Conservation (phyloP, 1,284 basidiomycete species). For the Xerocomus minutiporus region DNA sequence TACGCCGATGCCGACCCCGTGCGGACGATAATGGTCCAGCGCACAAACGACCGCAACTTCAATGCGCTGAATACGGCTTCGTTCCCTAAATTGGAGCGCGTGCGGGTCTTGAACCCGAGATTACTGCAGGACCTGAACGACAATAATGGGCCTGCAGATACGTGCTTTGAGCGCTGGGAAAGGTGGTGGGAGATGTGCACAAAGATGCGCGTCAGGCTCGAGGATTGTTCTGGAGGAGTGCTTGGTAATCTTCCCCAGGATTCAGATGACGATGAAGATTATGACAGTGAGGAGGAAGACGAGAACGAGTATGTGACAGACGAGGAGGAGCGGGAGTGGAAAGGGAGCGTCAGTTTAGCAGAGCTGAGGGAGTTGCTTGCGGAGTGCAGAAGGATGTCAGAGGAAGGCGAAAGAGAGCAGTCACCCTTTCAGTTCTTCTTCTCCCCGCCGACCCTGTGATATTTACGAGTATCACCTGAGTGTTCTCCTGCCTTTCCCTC, state of each 20-base stretch:
- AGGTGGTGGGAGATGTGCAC: constrained; percentile 58
- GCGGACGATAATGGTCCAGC: constrained; percentile 43
- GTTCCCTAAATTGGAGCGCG: constrained; percentile 56
- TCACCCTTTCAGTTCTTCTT: constrained; percentile 27
- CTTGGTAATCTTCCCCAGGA: constrained; percentile 56
- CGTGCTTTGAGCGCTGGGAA: constrained; percentile 60
- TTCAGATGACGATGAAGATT: constrained; percentile 32
- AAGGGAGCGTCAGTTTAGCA: constrained; percentile 27
- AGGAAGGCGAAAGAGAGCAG: constrained; percentile 36
- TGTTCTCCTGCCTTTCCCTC: constrained; percentile 55
- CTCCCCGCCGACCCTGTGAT: constrained; percentile 11
- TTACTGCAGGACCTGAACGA: constrained; percentile 56
- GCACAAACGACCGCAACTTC: constrained; percentile 63
- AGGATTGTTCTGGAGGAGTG: constrained; percentile 62
- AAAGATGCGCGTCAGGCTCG: constrained; percentile 47
- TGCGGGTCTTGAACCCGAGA: constrained; percentile 52
- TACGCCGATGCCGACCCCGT: constrained; percentile 42
- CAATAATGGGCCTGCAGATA: constrained; percentile 42
- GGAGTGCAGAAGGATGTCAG: constrained; percentile 48
- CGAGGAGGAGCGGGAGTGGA: constrained; percentile 32
- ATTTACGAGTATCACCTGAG: constrained; percentile 5
- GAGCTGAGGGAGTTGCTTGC: constrained; percentile 46
- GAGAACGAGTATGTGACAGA: constrained; percentile 32
- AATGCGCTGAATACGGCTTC: constrained; percentile 47
- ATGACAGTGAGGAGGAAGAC: constrained; percentile 32